Conservation (phyloP, 2,329 filamentous ascomycete genomes). For the Claviceps sp. region DNA sequence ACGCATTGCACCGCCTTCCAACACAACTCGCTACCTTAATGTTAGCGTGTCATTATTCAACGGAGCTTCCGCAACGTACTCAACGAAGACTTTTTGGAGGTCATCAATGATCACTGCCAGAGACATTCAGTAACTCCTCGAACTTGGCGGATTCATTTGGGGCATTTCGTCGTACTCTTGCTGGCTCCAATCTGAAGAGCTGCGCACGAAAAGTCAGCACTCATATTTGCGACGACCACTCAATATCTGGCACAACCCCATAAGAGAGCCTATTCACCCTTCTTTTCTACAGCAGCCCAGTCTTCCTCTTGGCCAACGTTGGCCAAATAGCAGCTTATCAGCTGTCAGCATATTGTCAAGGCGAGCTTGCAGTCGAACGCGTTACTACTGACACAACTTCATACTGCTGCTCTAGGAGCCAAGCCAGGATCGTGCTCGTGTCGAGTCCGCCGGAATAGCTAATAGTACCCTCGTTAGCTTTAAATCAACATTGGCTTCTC, state of each 20-base stretch:
- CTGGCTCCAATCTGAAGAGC: neutral
- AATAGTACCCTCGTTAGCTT: neutral
- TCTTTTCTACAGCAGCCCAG: slow-evolving; percentile 54
- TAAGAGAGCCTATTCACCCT: slow-evolving; percentile 33
- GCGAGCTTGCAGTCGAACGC: slow-evolving; percentile 27
- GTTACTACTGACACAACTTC: slow-evolving; percentile 6
- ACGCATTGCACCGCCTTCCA: slow-evolving; percentile 53
- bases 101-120: slow-evolving; percentile 39
- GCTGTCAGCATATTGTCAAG: slow-evolving; percentile 26
- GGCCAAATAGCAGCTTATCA: slow-evolving; percentile 2
- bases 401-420: slow-evolving; percentile 22
- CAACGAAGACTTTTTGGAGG: slow-evolving; percentile 57
- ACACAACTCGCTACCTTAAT: slow-evolving; percentile 38
- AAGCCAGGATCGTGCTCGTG: slow-evolving; percentile 28
- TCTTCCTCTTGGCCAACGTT: slow-evolving; percentile 51
- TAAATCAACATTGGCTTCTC: neutral
- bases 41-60: neutral
- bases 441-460: slow-evolving; percentile 20
- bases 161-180: neutral
- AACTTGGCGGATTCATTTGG: neutral
- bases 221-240: neutral
- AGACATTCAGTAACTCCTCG: neutral
- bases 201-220: neutral
- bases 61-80: slow-evolving; percentile 21
- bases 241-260: slow-evolving; percentile 13